These are phyloP conservation scores for Parsonsia alboflavescens DNA, from an alignment of 257 asterid species.

Conservation along the genomic window DNA sequence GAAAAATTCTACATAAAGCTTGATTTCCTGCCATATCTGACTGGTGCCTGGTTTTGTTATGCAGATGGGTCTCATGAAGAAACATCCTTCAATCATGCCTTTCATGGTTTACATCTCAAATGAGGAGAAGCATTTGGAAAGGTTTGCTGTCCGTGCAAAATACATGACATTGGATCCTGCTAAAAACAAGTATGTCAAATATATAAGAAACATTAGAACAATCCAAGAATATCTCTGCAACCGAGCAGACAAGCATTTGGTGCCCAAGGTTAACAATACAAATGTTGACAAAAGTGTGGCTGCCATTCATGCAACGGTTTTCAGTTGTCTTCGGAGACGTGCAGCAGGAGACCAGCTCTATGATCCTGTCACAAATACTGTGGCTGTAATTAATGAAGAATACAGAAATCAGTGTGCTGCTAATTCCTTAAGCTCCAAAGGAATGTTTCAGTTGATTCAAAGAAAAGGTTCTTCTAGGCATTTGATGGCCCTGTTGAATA, in stretches of 20 bases:
- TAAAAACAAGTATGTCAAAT: conserved; percentile 87
- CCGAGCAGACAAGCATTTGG: conserved; percentile 92
- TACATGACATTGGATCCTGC: conserved; percentile 99
- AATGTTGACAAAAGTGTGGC: conserved; percentile 97
- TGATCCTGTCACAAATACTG: conserved; percentile 74
- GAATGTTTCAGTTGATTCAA: conserved; percentile 96
- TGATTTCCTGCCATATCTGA: conserved; percentile 9
- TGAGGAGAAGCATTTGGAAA: conserved; percentile 93
- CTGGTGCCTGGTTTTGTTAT: conserved; percentile 18
- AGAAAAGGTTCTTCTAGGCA: conserved; percentile 88
- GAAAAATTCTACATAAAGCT: background rate
- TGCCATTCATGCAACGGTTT: conserved; percentile 92
- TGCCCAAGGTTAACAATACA: conserved; percentile 94
- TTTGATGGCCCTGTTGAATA: conserved; percentile 89
- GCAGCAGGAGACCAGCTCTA: conserved; percentile 73
- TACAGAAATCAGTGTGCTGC: conserved; percentile 89
- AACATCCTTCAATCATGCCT: conserved; percentile 96
- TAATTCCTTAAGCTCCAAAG: conserved; percentile 84
- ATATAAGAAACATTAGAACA: conserved; percentile 81
- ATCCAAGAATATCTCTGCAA: conserved; percentile 98
- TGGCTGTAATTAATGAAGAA: conserved; percentile 74
- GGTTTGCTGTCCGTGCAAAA: conserved; percentile 99
- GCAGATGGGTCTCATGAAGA: conserved; percentile 99
- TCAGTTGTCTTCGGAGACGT: conserved; percentile 89
- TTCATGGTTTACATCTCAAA: conserved; percentile 91